Evolutionary conservation across 441 rosid species (phyloP).

Genomic region (Pelargonium myrrhifolium): DNA sequence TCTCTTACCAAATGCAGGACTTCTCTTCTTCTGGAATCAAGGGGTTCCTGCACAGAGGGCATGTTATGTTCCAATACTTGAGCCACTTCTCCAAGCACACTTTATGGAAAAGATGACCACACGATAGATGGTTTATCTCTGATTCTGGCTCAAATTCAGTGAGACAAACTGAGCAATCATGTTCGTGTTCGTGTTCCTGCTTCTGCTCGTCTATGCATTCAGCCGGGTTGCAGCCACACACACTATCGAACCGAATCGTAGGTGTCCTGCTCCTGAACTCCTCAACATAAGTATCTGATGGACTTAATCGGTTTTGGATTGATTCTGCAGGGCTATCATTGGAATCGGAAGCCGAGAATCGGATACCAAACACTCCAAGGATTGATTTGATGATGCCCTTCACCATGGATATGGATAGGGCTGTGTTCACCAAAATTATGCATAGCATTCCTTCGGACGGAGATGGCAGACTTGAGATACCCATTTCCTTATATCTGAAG

Average conservation of each 20-base stretch:
- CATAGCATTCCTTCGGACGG: conserved; percentile 92
- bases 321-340: conserved; percentile 32
- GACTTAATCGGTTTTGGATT: conserved; percentile 29
- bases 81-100: conserved; percentile 86
- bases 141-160: conserved; percentile 59
- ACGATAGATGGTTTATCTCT: conserved; percentile 58
- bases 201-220: conserved; percentile 13
- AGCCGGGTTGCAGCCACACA: conserved; percentile 34
- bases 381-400: conserved; percentile 65
- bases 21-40: conserved; percentile 55
- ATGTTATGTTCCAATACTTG: conserved; percentile 70
- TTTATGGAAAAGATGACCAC: conserved; percentile 82
- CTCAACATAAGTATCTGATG: conserved; percentile 45
- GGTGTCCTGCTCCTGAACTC: conserved; percentile 58
- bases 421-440: conserved; percentile 73
- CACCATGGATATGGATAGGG: conserved; percentile 60
- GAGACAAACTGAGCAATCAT: conserved; percentile 78
- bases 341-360: conserved; percentile 30
- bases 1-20: conserved; percentile 47
- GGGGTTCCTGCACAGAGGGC: conserved; percentile 82
- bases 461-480: conserved; percentile 79
- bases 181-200: conserved; percentile 26
- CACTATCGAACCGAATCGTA: conserved; percentile 38
- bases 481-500: conserved; percentile 38
- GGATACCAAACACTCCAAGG: conserved; percentile 60